Evolutionary conservation across 2,329 filamentous ascomycete species (phyloP).

Genomic region (Coccinonectria pachysandricola): DNA sequence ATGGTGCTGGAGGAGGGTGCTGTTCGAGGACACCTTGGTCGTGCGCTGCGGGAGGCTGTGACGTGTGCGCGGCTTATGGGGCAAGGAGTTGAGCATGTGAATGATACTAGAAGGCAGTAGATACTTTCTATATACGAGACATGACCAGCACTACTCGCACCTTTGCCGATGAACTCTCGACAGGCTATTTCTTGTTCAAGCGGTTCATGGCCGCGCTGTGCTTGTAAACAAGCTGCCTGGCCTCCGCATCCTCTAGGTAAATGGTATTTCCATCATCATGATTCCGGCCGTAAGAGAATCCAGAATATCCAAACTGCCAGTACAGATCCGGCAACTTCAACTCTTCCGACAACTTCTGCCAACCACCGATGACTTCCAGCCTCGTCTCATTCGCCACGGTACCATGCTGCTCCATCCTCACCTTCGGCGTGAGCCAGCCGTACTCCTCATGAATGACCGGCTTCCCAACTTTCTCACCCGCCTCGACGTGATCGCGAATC

Average conservation of each 20-base stretch:
- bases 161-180: too few species aligned
- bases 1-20: slow-evolving; percentile 49
- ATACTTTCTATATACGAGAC: too few species aligned
- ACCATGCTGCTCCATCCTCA: slow-evolving; percentile 31
- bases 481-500: slow-evolving; percentile 42
- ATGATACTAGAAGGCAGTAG: slow-evolving; percentile 32
- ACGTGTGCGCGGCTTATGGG: slow-evolving; percentile 34
- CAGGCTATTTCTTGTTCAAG: slow-evolving; percentile 5
- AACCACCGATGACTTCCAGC: slow-evolving; percentile 34
- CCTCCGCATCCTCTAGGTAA: slow-evolving; percentile 39
- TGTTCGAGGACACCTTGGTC: slow-evolving; percentile 33
- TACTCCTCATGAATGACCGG: slow-evolving; percentile 40
- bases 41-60: slow-evolving; percentile 35
- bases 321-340: slow-evolving; percentile 43
- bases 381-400: slow-evolving; percentile 32
- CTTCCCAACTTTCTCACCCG: slow-evolving; percentile 31
- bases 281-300: slow-evolving; percentile 43
- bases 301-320: slow-evolving; percentile 45
- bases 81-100: slow-evolving; percentile 27
- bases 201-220: slow-evolving; percentile 32
- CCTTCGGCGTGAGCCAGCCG: slow-evolving; percentile 37
- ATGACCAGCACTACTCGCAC: too few species aligned
- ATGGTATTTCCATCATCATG: slow-evolving; percentile 48
- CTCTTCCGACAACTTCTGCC: slow-evolving; percentile 38
- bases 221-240: slow-evolving; percentile 31